phyloP scores from a whole-genome alignment of 345 rosid genomes.

The Microcos paniculata region DNA sequence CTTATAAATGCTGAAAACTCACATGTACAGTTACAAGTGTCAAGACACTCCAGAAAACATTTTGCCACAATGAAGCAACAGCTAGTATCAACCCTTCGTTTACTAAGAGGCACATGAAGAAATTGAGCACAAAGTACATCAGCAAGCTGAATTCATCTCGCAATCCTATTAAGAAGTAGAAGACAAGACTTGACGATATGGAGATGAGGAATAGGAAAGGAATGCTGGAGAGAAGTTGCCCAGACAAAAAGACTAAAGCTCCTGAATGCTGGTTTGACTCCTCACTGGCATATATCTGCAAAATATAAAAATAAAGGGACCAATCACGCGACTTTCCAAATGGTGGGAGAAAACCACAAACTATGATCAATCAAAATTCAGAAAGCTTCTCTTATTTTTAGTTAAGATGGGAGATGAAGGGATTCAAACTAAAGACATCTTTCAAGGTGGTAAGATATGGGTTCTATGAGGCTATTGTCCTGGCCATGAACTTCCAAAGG shows the following conservation, averaged over 20 bases:
- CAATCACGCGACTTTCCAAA: not conserved
- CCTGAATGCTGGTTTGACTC: conserved; percentile 90
- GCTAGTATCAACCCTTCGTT: conserved; percentile 88
- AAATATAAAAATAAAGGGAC: conserved; percentile 1
- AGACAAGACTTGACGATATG: conserved; percentile 91
- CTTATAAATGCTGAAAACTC: conserved; percentile 29
- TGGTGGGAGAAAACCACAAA: not conserved
- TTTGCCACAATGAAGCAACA: conserved; percentile 64
- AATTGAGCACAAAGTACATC: conserved; percentile 97
- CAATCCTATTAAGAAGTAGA: conserved; percentile 89
- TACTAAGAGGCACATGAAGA: conserved; percentile 85
- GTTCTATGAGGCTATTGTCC: not conserved
- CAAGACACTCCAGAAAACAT: conserved; percentile 77
- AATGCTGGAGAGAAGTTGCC: conserved; percentile 92
- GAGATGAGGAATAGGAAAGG: conserved; percentile 96
- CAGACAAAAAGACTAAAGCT: conserved; percentile 80
- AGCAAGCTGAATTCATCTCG: conserved; percentile 88
- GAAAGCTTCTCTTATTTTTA: not conserved
- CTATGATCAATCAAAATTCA: not conserved
- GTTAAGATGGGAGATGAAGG: not conserved
- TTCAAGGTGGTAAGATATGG: not conserved
- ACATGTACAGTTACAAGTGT: conserved; percentile 64
- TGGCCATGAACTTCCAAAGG: not conserved
- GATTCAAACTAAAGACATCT: not conserved
- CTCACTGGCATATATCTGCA: conserved; percentile 80